Conservation (phyloP, 139 green algal species). For the Volvox reticuliferus region DNA sequence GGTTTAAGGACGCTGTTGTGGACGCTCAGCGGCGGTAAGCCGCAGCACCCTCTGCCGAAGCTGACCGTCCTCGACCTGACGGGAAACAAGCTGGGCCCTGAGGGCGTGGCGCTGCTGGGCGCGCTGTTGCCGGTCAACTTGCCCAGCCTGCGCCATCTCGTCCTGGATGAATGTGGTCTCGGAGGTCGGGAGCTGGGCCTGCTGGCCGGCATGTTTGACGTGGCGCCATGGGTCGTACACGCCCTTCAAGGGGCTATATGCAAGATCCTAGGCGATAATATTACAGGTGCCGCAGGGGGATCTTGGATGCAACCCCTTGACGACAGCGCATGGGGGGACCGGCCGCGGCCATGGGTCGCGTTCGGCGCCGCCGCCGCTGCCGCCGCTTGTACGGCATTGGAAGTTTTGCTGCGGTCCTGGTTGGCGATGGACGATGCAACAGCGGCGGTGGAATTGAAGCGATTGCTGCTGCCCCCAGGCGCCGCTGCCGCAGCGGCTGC, state of each 20-base stretch:
- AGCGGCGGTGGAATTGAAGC: neutral
- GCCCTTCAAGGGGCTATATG: neutral
- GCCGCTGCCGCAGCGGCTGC: neutral
- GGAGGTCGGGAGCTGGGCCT: conserved; percentile 7
- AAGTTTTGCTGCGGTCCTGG: neutral
- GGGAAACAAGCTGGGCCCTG: conserved; percentile 22
- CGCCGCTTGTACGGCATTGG: neutral
- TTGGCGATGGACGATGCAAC: neutral
- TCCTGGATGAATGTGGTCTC: conserved; percentile 39
- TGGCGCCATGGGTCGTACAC: conserved; percentile 28
- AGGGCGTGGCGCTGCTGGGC: conserved; percentile 31
- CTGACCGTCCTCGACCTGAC: conserved; percentile 13
- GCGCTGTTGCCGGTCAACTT: conserved; percentile 30
- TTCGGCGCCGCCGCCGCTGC: neutral
- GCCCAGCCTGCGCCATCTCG: conserved; percentile 18
- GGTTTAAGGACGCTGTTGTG: conserved; percentile 15
- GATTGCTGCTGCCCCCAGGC: neutral
- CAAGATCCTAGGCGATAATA: neutral
- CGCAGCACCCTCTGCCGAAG: neutral
- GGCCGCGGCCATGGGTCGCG: neutral
- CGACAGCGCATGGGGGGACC: neutral
- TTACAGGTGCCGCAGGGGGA: neutral
- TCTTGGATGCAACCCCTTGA: neutral
- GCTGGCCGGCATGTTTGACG: conserved; percentile 21
- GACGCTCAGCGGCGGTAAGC: neutral